Conservation (phyloP, 805 yeast species). For the Sugiyamaella qingdaonensis region DNA sequence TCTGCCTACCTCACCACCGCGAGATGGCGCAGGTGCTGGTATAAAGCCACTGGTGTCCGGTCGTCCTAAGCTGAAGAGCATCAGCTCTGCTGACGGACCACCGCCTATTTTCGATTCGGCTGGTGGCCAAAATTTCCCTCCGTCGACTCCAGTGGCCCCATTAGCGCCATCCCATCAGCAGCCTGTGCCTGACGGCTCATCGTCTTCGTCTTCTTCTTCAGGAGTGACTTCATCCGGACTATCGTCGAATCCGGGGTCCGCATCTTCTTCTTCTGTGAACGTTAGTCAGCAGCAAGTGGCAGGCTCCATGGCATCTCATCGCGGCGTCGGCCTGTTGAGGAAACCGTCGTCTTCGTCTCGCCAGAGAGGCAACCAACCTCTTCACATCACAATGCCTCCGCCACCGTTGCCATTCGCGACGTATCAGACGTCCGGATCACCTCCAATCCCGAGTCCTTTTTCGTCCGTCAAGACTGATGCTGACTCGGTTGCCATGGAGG, state of each 20-base stretch:
- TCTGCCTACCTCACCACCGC: constrained; percentile 9
- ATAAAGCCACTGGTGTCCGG: constrained; percentile 2
- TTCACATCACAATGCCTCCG: not conserved
- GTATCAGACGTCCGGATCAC: constrained; percentile 3
- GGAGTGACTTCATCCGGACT: not conserved
- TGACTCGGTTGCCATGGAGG: constrained; percentile 14
- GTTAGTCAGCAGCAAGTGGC: not conserved
- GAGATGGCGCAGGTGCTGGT: not conserved
- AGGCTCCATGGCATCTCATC: not conserved
- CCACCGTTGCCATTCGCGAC: constrained; percentile 6
- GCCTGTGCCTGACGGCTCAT: not conserved
- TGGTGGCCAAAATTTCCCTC: not conserved
- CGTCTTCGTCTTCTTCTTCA: not conserved
- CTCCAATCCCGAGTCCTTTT: not conserved
- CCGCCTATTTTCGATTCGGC: not conserved
- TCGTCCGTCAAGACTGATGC: not conserved
- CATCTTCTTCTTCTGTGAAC: not conserved
- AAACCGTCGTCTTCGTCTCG: not conserved
- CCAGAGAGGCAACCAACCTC: not conserved
- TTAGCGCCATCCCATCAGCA: constrained; percentile 1
- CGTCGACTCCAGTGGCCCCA: not conserved
- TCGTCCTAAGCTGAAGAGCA: constrained; percentile 4
- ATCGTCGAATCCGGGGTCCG: not conserved
- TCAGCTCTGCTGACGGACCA: constrained; percentile 1
- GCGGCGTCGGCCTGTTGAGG: not conserved